Evolutionary conservation across 2,329 filamentous ascomycete species (phyloP).

Genomic region (Monosporascus sp.): DNA sequence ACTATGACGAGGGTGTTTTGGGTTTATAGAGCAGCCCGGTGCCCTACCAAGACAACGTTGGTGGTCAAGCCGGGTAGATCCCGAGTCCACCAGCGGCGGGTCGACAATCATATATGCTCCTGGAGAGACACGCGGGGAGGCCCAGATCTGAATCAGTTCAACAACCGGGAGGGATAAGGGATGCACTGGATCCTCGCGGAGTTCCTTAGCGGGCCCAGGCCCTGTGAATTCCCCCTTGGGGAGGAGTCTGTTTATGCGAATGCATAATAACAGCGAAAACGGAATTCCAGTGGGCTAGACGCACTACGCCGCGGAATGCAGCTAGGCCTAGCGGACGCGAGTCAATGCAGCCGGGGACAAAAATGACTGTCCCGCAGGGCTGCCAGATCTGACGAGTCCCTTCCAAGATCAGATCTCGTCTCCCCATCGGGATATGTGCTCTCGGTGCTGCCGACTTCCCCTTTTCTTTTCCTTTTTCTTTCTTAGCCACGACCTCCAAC

Average conservation of each 20-base stretch:
- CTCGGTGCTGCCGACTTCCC: background rate
- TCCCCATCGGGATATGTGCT: background rate
- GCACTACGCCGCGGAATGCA: background rate
- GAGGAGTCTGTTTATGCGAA: background rate
- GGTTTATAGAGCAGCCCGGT: slow-evolving; percentile 21
- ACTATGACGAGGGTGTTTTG: slow-evolving; percentile 15
- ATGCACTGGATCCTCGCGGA: background rate
- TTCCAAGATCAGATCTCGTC: background rate
- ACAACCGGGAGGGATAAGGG: background rate
- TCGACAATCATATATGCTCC: slow-evolving; percentile 10
- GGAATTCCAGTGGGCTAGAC: background rate
- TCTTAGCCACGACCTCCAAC: too few relatives aligned
- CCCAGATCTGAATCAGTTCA: background rate
- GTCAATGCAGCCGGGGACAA: background rate
- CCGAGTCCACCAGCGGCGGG: slow-evolving; percentile 11
- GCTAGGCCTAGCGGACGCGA: background rate
- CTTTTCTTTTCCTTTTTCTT: background rate
- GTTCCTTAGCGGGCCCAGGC: background rate
- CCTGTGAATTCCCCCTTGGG: background rate
- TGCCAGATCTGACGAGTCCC: background rate
- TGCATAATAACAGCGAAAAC: background rate
- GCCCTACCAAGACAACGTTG: slow-evolving; percentile 15
- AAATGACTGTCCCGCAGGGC: background rate
- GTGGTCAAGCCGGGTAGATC: slow-evolving; percentile 12
- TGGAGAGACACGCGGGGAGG: slow-evolving; percentile 12